Percentiles rank a stretch among this genome's conserved stretches.
These are phyloP conservation scores for Pseudopyricularia cyperi DNA, from an alignment of 2,329 filamentous ascomycete genomes.

Conservation along the genomic window DNA sequence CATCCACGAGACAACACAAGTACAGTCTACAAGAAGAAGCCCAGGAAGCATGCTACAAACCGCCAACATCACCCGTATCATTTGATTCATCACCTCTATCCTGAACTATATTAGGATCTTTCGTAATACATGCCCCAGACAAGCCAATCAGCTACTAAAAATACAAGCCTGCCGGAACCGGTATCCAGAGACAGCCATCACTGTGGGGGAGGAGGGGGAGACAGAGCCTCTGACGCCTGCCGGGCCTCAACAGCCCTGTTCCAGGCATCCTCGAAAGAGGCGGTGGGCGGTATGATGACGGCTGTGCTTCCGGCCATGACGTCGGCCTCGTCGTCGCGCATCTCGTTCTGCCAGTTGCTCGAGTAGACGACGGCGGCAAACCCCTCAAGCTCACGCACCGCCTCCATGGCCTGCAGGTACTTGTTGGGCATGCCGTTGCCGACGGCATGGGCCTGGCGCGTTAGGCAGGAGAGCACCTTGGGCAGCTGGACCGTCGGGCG, in stretches of 20 bases:
- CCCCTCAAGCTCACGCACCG: constrained; percentile 62
- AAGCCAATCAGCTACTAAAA: too few relatives aligned
- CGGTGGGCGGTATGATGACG: constrained; percentile 13
- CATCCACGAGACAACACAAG: too few relatives aligned
- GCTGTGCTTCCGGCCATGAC: constrained; percentile 22
- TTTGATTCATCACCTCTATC: too few relatives aligned
- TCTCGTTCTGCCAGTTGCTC: constrained; percentile 65
- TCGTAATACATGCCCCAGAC: too few relatives aligned
- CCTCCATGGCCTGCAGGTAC: constrained; percentile 63
- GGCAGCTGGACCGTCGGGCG: constrained; percentile 61
- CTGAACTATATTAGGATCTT: too few relatives aligned
- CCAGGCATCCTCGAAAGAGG: constrained; percentile 1
- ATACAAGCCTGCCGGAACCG: neutral
- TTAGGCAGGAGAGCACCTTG: constrained; percentile 79
- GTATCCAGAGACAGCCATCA: neutral
- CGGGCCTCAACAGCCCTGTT: neutral
- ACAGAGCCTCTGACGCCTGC: neutral
- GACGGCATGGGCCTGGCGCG: constrained; percentile 80
- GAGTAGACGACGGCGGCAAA: constrained; percentile 82
- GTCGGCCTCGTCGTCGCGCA: constrained; percentile 31
- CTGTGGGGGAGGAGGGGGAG: neutral
- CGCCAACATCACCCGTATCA: too few relatives aligned
- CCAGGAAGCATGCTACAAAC: too few relatives aligned
- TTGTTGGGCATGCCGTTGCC: constrained; percentile 64
- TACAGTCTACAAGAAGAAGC: too few relatives aligned